Evolutionary conservation across 2,329 filamentous ascomycete species (phyloP).

Genomic region (Penicillium nordicum): DNA sequence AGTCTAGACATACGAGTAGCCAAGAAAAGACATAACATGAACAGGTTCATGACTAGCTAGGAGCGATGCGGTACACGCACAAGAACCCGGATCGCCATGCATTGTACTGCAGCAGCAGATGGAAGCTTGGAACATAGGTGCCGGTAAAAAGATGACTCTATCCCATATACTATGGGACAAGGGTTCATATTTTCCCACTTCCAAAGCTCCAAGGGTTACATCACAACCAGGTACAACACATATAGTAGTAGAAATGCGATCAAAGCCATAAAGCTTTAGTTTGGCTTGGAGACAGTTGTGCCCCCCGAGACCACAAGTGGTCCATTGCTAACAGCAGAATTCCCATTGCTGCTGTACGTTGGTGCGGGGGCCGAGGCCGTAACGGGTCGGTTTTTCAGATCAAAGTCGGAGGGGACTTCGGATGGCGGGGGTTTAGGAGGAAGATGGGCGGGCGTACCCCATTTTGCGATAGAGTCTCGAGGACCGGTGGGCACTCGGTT

Average conservation of each 20-base stretch:
- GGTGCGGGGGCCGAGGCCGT: conserved; percentile 19
- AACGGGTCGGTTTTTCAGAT: conserved; percentile 35
- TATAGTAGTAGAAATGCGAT: neutral
- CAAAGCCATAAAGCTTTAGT: conserved; percentile 13
- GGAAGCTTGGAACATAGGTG: neutral
- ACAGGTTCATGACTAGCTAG: conserved; percentile 10
- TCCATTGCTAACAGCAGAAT: conserved; percentile 28
- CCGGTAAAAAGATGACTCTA: neutral
- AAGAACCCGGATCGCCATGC: conserved; percentile 6
- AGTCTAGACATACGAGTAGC: neutral
- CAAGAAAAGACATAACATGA: neutral
- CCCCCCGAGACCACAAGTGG: conserved; percentile 43
- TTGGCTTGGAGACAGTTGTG: conserved; percentile 26
- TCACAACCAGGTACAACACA: neutral
- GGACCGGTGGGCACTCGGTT: conserved; percentile 22
- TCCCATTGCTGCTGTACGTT: conserved; percentile 22
- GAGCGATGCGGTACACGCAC: conserved; percentile 1
- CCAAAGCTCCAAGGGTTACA: neutral
- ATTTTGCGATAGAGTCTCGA: conserved; percentile 47
- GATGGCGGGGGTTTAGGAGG: conserved; percentile 51
- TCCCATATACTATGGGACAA: neutral
- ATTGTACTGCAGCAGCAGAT: conserved; percentile 10
- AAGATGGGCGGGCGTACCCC: conserved; percentile 50
- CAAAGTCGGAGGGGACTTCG: conserved; percentile 42
- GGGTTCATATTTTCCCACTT: neutral